Evolutionary conservation across 306 rosid genomes (phyloP).

Genomic region (Cajanus cajan): DNA sequence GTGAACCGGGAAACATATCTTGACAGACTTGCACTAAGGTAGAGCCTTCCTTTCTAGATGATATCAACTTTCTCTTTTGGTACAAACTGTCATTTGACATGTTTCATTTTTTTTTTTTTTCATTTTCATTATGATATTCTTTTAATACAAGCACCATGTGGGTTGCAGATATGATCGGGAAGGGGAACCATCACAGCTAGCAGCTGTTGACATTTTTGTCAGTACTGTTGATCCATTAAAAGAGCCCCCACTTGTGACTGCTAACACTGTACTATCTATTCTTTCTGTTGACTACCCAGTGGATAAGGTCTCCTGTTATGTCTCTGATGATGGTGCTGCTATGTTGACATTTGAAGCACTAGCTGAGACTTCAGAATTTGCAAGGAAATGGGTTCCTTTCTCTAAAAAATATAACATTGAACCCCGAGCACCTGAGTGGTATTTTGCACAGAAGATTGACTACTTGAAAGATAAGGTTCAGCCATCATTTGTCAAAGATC

Average conservation of each 20-base stretch:
- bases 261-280: slow-evolving; percentile 85
- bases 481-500: slow-evolving; percentile 84
- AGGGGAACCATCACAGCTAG: slow-evolving; percentile 85
- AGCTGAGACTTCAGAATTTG: slow-evolving; percentile 83
- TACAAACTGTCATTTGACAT: slow-evolving; percentile 12
- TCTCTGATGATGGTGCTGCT: slow-evolving; percentile 95
- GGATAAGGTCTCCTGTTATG: slow-evolving; percentile 90
- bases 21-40: slow-evolving; percentile 87
- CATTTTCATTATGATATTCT: slow-evolving; percentile 8
- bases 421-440: slow-evolving; percentile 96
- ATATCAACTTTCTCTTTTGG: neutral
- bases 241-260: slow-evolving; percentile 95
- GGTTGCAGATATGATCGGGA: slow-evolving; percentile 79
- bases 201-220: slow-evolving; percentile 90
- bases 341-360: slow-evolving; percentile 89
- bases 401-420: slow-evolving; percentile 72
- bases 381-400: slow-evolving; percentile 91
- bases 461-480: slow-evolving; percentile 90
- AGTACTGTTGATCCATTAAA: slow-evolving; percentile 94
- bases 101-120: neutral
- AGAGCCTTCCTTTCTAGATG: neutral
- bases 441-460: slow-evolving; percentile 78
- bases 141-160: slow-evolving; percentile 14
- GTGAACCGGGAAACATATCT: slow-evolving; percentile 92
- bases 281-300: slow-evolving; percentile 91